phyloP scores from a whole-genome alignment of 257 asterid genomes.

The Paraleonurus japonicus region DNA sequence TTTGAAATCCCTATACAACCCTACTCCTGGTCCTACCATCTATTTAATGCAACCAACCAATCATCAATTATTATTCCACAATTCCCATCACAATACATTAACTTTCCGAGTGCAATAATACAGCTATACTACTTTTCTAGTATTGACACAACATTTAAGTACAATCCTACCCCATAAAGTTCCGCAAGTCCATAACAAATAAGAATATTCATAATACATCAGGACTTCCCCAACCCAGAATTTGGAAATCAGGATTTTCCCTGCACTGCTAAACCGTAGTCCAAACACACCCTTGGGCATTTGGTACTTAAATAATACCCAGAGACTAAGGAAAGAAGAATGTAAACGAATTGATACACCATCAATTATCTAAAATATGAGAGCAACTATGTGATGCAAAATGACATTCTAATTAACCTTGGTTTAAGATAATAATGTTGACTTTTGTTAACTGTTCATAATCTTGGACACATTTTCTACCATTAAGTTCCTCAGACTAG shows the following conservation, averaged over 20 bases:
- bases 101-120: not conserved
- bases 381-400: conserved; percentile 10
- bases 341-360: not conserved
- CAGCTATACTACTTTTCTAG: not conserved
- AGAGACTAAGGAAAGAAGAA: not conserved
- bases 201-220: not conserved
- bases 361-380: conserved; percentile 5
- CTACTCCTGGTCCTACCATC: not conserved
- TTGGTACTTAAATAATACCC: not conserved
- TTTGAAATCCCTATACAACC: not conserved
- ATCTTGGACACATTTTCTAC: not conserved
- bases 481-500: conserved; percentile 2
- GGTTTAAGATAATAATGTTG: not conserved
- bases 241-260: not conserved
- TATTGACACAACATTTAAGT: not conserved
- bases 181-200: not conserved
- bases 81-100: not conserved
- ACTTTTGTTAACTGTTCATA: not conserved
- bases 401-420: not conserved
- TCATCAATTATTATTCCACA: not conserved
- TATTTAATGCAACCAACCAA: not conserved
- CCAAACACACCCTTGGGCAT: not conserved
- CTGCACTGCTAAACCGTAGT: not conserved
- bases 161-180: not conserved
- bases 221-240: not conserved